Conservation (phyloP, 345 rosid species). For the Alliaria petiolata region DNA sequence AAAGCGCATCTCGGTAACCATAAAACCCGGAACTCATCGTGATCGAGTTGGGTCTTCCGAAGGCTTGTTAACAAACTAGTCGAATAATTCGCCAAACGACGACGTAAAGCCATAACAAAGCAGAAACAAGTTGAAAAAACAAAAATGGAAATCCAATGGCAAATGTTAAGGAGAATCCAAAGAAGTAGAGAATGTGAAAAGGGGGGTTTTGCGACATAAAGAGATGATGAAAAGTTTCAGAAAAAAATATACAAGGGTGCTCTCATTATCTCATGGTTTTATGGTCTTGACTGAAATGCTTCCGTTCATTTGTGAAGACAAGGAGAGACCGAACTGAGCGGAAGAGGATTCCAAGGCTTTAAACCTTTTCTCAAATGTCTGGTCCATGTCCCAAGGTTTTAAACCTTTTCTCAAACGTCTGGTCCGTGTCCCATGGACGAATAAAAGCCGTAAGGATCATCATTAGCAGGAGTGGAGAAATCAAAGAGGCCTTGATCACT, state of each 20-base stretch:
- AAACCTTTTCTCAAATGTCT: background rate
- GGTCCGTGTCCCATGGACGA: constrained; percentile 7
- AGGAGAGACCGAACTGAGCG: background rate
- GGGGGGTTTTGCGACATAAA: background rate
- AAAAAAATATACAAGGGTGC: background rate
- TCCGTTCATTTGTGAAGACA: background rate
- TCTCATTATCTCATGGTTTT: too few species aligned
- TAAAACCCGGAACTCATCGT: background rate
- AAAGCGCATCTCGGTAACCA: too few species aligned
- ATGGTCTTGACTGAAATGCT: background rate
- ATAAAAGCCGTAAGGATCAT: constrained; percentile 6
- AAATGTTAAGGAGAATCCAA: background rate
- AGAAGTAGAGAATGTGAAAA: background rate
- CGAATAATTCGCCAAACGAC: background rate
- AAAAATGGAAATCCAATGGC: background rate
- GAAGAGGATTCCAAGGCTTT: background rate
- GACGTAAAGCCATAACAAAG: background rate
- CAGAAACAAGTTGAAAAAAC: background rate
- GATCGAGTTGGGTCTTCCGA: background rate
- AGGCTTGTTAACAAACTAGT: background rate
- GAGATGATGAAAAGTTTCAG: background rate
- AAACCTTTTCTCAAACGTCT: background rate
- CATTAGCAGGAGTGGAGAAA: constrained; percentile 14
- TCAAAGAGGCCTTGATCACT: constrained; percentile 7
- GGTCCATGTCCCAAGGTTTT: background rate